Percentiles rank a stretch among this genome's conserved stretches.
Evolutionary conservation across 805 yeast species (phyloP).

Genomic region (Diddensiella transvaalensis): DNA sequence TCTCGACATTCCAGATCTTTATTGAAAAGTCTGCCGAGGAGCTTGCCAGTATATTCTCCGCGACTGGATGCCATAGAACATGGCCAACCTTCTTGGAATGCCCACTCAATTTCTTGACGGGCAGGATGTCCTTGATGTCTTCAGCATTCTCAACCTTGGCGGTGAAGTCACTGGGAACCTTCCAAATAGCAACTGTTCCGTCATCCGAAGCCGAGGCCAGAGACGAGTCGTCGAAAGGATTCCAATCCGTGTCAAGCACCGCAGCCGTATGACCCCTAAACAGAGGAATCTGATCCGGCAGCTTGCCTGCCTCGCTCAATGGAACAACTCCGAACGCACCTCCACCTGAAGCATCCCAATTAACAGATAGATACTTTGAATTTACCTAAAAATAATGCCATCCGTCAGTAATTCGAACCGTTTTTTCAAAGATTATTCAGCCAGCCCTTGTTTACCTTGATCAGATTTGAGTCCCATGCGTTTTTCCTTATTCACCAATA

Average conservation of each 20-base stretch:
- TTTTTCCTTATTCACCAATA: slow-evolving; percentile 64
- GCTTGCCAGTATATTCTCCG: slow-evolving; percentile 80
- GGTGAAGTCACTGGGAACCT: slow-evolving; percentile 77
- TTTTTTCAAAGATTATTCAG: not conserved
- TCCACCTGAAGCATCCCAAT: slow-evolving; percentile 95
- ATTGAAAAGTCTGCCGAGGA: slow-evolving; percentile 88
- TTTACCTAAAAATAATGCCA: slow-evolving; percentile 50
- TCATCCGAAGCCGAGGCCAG: slow-evolving; percentile 81
- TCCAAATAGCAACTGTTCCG: slow-evolving; percentile 81
- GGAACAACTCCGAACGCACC: slow-evolving; percentile 98
- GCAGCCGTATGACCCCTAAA: slow-evolving; percentile 96
- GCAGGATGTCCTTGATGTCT: slow-evolving; percentile 63
- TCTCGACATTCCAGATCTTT: slow-evolving; percentile 83
- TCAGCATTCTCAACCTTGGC: slow-evolving; percentile 38
- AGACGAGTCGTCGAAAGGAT: slow-evolving; percentile 77
- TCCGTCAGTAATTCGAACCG: not conserved
- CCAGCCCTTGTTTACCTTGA: slow-evolving; percentile 43
- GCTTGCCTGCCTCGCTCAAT: slow-evolving; percentile 77
- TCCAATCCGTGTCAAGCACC: slow-evolving; percentile 92
- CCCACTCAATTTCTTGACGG: slow-evolving; percentile 69
- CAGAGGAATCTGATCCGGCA: slow-evolving; percentile 88
- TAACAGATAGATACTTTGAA: slow-evolving; percentile 79
- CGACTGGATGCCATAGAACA: slow-evolving; percentile 83
- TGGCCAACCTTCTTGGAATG: slow-evolving; percentile 94
- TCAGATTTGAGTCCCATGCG: slow-evolving; percentile 94